A percentile compares a stretch with the other conserved stretches of the same genome.
Conservation (phyloP, 768 basidiomycete species). For the Phylloporus scabripes region DNA sequence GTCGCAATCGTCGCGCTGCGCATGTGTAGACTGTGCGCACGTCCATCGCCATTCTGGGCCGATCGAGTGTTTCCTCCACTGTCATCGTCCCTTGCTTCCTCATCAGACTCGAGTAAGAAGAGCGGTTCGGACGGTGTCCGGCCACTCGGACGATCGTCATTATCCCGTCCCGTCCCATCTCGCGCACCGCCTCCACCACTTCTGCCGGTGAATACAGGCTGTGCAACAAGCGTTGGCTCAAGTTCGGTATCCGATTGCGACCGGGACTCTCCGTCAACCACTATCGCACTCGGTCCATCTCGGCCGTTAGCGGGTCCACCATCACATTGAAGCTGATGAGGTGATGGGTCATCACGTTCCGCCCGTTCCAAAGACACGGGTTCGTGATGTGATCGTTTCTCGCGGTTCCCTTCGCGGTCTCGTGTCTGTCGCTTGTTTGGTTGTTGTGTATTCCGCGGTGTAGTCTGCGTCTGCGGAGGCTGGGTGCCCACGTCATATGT, state of each 20-base stretch:
- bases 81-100: not conserved
- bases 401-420: not conserved
- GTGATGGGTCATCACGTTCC: not conserved
- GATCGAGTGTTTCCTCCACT: too few relatives aligned
- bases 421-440: not conserved
- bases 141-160: slow-evolving; percentile 6
- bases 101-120: slow-evolving; percentile 25
- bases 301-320: not conserved
- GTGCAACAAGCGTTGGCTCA: slow-evolving; percentile 14
- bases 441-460: slow-evolving; percentile 3
- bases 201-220: slow-evolving; percentile 4
- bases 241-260: slow-evolving; percentile 3
- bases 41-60: too few relatives aligned
- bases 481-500: slow-evolving; percentile 53
- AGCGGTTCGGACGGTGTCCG: slow-evolving; percentile 20
- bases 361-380: not conserved
- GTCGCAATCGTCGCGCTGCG: too few relatives aligned
- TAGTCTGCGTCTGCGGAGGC: slow-evolving; percentile 15
- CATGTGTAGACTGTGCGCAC: too few relatives aligned
- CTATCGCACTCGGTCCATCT: not conserved
- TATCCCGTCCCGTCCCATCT: not conserved
- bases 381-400: slow-evolving; percentile 1
- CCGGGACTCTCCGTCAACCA: not conserved
- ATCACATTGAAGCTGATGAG: not conserved
- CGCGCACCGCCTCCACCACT: not conserved